Conservation (phyloP, 805 yeast species). For the Wickerhamiella azyma region DNA sequence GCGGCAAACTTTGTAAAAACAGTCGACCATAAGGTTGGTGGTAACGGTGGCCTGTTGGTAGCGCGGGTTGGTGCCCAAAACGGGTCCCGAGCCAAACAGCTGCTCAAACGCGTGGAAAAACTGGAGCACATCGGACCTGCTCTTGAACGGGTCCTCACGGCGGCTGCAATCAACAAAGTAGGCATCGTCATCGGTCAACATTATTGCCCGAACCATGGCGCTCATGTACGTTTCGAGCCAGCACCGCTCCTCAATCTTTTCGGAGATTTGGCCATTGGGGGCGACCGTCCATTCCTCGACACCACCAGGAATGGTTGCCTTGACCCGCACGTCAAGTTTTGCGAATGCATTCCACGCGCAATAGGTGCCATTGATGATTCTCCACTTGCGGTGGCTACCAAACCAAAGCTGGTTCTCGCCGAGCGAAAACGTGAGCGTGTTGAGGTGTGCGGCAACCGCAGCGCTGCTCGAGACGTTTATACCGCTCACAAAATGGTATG, state of each 20-base stretch:
- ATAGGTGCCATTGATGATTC: constrained; percentile 29
- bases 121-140: constrained; percentile 33
- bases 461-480: constrained; percentile 39
- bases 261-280: constrained; percentile 28
- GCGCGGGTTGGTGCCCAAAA: constrained; percentile 52
- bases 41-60: constrained; percentile 53
- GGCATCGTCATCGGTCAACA: constrained; percentile 69
- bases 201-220: constrained; percentile 59
- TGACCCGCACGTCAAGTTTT: constrained; percentile 58
- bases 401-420: constrained; percentile 60
- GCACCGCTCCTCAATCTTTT: constrained; percentile 22
- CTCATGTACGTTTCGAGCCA: constrained; percentile 44
- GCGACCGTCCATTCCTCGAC: constrained; percentile 29
- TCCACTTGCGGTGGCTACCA: constrained; percentile 39
- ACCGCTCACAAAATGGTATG: constrained; percentile 42
- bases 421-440: constrained; percentile 31
- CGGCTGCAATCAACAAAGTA: constrained; percentile 72
- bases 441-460: constrained; percentile 42
- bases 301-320: constrained; percentile 41
- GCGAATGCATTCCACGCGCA: constrained; percentile 60
- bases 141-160: constrained; percentile 59
- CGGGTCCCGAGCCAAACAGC: constrained; percentile 52
- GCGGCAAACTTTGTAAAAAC: constrained; percentile 49
- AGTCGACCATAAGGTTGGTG: constrained; percentile 61
- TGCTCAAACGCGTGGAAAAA: constrained; percentile 54